Base-by-base conservation (phyloP, 2,329 filamentous ascomycete genomes). In the Lachnum nothofagi region DNA sequence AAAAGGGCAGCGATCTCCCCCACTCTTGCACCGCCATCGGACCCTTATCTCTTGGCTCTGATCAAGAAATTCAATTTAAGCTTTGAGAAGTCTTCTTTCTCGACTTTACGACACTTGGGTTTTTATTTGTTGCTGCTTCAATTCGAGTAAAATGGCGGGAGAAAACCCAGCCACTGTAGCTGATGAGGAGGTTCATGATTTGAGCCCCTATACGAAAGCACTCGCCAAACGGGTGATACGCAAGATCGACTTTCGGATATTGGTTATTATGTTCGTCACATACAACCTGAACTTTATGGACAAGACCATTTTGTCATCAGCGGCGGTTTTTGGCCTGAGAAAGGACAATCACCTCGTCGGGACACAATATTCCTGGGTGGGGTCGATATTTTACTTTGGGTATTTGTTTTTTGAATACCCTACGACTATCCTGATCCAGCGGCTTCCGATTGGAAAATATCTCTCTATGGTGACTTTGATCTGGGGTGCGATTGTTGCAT, bases 211-310 rank as follows among this genome's bases (percentile, higher is more conserved):
- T 24, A 54, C 55, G 5, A 38, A 49, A 46, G 55, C 51, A n/a
- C 45, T 60, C 27, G 63, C 62, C 5, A 67, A 63, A 31, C 64
- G 62, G 3, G 70, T 79, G 4, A 49, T 82, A 43, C 68, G 70
- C 31, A 80, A 80, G 60, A 80, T 83, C 49, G 79, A 83, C 58
- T 66, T 65, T 56, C 67, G 67, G 8, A 63, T 82, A 8, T 71
- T 82, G 5, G 76, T 78, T 0, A 64, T 82, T 8, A 65, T 82
- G 24, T 80, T 80, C 51, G 54, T 75, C 33, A 79, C 75, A 0
- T 82, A 81, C 73, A 75, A 67, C 60, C 80, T 60, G 76, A 79
- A 60, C 79, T 80, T 53, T 78, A 57, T 62, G 49, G 60, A 60
- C 38, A 61, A 61, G 44, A 51, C 51, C 2, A 59, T 59, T 19